Percentiles rank a stretch among this genome's conserved stretches.
phyloP scores from a whole-genome alignment of 345 rosid genomes.

The Camelina sativa region DNA sequence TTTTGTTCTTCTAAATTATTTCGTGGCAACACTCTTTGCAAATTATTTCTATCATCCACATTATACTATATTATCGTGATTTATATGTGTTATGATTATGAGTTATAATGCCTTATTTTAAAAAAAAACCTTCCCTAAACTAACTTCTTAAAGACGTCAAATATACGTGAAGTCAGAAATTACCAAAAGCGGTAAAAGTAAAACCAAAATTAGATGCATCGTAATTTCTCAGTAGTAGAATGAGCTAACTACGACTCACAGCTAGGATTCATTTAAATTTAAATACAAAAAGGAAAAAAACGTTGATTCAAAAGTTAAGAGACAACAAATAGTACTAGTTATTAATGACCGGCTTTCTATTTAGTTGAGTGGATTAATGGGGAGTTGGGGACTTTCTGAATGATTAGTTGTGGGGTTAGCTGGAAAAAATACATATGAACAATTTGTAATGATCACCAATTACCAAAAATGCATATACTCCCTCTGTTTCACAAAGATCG shows the following conservation, averaged over 20 bases:
- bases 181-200: not conserved
- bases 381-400: not conserved
- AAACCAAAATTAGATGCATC: not conserved
- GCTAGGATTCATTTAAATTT: not conserved
- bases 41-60: slow-evolving; percentile 2
- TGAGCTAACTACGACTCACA: not conserved
- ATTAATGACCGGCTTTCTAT: not conserved
- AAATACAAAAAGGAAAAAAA: not conserved
- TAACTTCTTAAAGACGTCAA: not conserved
- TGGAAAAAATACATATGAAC: not conserved
- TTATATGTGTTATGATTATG: slow-evolving; percentile 13
- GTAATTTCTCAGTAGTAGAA: not conserved
- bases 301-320: not conserved
- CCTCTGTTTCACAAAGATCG: no score
- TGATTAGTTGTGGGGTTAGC: slow-evolving; percentile 14
- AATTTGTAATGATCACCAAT: slow-evolving; percentile 26
- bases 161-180: not conserved
- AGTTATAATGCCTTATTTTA: not conserved
- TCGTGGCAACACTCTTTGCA: not conserved
- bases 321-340: not conserved
- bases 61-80: slow-evolving; percentile 19
- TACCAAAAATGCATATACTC: not conserved
- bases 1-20: not conserved
- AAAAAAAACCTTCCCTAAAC: not conserved
- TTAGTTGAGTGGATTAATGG: not conserved